These are phyloP conservation scores for Trametes cubensis DNA, from an alignment of 768 basidiomycete genomes.

Conservation along the genomic window DNA sequence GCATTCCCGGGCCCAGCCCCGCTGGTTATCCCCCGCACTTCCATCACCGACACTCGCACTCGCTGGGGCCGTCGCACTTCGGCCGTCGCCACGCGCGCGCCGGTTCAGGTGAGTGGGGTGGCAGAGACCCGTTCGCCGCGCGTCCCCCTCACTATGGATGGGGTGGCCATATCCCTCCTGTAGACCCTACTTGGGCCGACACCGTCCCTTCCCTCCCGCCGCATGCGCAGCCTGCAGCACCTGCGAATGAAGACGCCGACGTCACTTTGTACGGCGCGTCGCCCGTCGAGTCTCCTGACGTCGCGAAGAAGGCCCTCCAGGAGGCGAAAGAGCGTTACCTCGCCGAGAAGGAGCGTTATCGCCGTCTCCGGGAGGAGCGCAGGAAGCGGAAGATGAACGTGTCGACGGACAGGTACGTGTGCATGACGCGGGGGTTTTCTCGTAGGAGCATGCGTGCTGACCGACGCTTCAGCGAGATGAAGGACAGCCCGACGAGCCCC, in stretches of 20 bases:
- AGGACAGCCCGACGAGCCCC: slow-evolving; percentile 15
- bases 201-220: slow-evolving; percentile 14
- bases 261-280: slow-evolving; percentile 25
- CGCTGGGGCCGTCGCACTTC: slow-evolving; percentile 10
- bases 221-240: slow-evolving; percentile 10
- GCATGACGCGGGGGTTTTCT: slow-evolving; percentile 4
- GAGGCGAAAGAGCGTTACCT: slow-evolving; percentile 69
- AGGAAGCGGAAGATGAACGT: slow-evolving; percentile 28
- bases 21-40: slow-evolving; percentile 9
- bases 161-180: slow-evolving; percentile 10
- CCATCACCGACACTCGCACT: background rate
- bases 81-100: background rate
- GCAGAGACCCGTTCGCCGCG: slow-evolving; percentile 1
- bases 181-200: slow-evolving; percentile 12
- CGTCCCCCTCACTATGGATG: background rate
- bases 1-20: background rate
- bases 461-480: slow-evolving; percentile 14
- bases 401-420: slow-evolving; percentile 27
- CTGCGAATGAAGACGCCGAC: slow-evolving; percentile 15
- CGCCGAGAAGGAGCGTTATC: slow-evolving; percentile 69
- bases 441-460: slow-evolving; percentile 17
- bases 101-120: slow-evolving; percentile 6
- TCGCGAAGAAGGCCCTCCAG: slow-evolving; percentile 47
- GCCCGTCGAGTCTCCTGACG: slow-evolving; percentile 21
- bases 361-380: slow-evolving; percentile 55